phyloP scores from a whole-genome alignment of 2,329 filamentous ascomycete genomes.

The Ambrosiella cleistominuta region DNA sequence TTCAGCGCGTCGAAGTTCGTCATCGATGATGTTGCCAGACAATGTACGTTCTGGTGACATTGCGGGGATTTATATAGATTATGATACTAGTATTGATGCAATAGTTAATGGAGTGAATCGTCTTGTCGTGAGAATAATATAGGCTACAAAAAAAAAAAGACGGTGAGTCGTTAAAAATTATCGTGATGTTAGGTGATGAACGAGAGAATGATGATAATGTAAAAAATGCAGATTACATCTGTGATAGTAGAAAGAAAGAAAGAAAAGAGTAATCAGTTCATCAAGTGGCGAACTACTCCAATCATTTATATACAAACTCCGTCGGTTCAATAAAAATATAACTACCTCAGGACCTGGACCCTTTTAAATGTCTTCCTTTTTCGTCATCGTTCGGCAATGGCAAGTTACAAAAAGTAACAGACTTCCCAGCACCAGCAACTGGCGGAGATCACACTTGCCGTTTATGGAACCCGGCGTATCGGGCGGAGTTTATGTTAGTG shows the following conservation, averaged over 20 bases:
- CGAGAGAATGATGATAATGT: neutral
- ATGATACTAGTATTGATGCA: too few species aligned
- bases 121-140: too few species aligned
- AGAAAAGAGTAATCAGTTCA: neutral
- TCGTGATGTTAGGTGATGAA: too few species aligned
- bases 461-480: neutral
- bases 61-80: neutral
- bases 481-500: neutral
- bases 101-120: too few species aligned
- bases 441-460: neutral
- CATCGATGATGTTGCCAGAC: slow-evolving; percentile 16
- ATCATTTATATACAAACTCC: neutral
- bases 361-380: neutral
- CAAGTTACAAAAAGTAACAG: neutral
- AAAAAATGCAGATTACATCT: neutral
- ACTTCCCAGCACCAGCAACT: neutral
- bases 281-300: neutral
- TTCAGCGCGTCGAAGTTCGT: slow-evolving; percentile 4
- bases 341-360: neutral
- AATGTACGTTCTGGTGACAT: neutral
- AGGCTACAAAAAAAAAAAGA: too few species aligned
- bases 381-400: neutral
- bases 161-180: too few species aligned
- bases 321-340: neutral
- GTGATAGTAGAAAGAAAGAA: neutral